A percentile compares a stretch with the other conserved stretches of the same genome.
These are phyloP conservation scores for Saturnispora silvae DNA, from an alignment of 805 yeast genomes.

Conservation along the genomic window DNA sequence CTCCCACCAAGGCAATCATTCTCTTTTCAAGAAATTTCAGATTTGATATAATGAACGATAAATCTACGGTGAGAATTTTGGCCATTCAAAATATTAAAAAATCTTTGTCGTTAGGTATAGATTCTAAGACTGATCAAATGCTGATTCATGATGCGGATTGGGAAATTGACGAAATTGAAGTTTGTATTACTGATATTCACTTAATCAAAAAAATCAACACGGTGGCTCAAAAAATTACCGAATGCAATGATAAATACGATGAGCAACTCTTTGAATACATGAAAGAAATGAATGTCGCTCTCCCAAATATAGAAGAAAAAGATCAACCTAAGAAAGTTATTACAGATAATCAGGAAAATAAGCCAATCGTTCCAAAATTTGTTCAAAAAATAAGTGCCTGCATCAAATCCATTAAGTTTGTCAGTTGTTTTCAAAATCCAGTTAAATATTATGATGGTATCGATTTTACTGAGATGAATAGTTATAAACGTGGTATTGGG, in stretches of 20 bases:
- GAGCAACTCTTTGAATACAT: not conserved
- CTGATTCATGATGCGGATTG: constrained; percentile 6
- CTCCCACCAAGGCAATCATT: constrained; percentile 14
- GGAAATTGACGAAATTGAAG: constrained; percentile 8
- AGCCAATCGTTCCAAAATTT: constrained; percentile 9
- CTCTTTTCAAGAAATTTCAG: constrained; percentile 17
- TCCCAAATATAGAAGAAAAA: not conserved
- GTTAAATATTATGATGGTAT: constrained; percentile 20
- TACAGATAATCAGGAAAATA: not conserved
- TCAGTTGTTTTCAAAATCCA: constrained; percentile 23
- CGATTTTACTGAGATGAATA: constrained; percentile 22
- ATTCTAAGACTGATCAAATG: constrained; percentile 5
- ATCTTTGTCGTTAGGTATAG: constrained; percentile 9
- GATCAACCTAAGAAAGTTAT: not conserved
- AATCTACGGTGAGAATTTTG: constrained; percentile 9
- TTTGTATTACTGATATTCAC: constrained; percentile 8
- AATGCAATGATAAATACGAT: not conserved
- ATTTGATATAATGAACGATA: constrained; percentile 12
- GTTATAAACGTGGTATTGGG: constrained; percentile 21
- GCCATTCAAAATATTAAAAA: constrained; percentile 14
- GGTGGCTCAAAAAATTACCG: not conserved
- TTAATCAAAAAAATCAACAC: constrained; percentile 1
- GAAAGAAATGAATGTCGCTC: not conserved
- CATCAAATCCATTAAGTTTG: constrained; percentile 13
- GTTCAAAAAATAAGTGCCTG: constrained; percentile 9